Conservation (phyloP, 2,329 filamentous ascomycete species). For the Colletotrichum sp. region DNA sequence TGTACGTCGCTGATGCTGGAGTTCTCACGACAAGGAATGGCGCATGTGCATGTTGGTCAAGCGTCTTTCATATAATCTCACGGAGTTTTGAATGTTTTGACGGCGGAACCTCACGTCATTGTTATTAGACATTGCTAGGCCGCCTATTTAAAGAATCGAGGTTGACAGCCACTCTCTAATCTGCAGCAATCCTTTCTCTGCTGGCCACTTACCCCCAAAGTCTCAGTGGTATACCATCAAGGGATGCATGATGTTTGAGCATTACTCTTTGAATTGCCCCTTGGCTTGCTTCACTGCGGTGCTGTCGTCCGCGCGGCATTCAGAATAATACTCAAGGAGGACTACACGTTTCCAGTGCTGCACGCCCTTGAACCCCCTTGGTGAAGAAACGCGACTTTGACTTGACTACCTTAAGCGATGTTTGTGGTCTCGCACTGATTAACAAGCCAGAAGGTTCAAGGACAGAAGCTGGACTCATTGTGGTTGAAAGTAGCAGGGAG, state of each 20-base stretch:
- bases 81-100: neutral
- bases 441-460: no score
- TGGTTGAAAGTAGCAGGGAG: fast-evolving
- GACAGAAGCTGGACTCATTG: neutral
- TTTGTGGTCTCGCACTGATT: no score
- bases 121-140: neutral
- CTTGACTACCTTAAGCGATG: no score
- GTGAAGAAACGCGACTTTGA: no score
- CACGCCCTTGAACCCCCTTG: no score
- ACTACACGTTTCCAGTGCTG: no score
- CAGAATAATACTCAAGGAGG: neutral
- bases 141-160: neutral
- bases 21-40: neutral
- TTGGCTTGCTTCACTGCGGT: neutral
- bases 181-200: neutral
- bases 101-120: fast-evolving
- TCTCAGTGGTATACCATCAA: neutral
- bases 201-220: fast-evolving
- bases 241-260: fast-evolving
- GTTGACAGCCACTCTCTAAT: neutral
- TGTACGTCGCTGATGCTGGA: neutral
- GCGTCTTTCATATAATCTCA: neutral
- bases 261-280: neutral
- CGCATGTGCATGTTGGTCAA: neutral
- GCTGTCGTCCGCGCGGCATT: neutral